Evolutionary conservation across 2,329 filamentous ascomycete genomes (phyloP), one percentile per base, ranked within the genome.

Genomic region (Pseudogymnoascus sp.): DNA sequence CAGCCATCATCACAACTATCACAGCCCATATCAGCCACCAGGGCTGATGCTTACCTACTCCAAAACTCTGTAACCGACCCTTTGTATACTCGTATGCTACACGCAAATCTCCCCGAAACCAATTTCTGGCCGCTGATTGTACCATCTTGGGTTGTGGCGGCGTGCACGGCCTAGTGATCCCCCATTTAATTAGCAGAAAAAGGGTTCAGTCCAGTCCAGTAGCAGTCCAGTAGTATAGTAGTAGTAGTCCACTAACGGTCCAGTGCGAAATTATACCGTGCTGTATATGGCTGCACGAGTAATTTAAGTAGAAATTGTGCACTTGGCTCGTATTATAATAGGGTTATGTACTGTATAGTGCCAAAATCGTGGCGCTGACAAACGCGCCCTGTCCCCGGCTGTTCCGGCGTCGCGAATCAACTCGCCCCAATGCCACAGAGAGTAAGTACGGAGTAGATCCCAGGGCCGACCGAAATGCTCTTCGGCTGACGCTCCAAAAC

Each of bases 281-380:
- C 6, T 28, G 26, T 28, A 28, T 21, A 21, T 26, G 21, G n/a
- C n/a, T n/a, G n/a, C n/a, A 44, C 42, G 42, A 47, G 21, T 47
- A 47, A 47, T 47, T 47, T 35, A 35, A 33, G 31, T 8, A 33
- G 31, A 10, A 33, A 33, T 33, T 33, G 31, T 33, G 50, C 21
- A 33, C 28, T 33, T 28, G 50, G 21, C 50, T 33, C 50, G 50
- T 57, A 57, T 57, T 13, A 15, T 36, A 33, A 57, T 28, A 28
- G 50, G 50, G n/a, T 47, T 47, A 15, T 23, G 42, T 19, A 6
- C 38, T 40, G 36, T n/a, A 26, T 9, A 26, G 42, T 57, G 50
- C 26, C 50, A 33, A 33, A 57, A 57, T 57, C 11, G n/a, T 57
- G 50, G 50, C 50, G 50, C 50, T 57, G 50, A 57, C 50, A 57